Conservation (phyloP, 106 monocot species). For the Ottelia alismoides region DNA sequence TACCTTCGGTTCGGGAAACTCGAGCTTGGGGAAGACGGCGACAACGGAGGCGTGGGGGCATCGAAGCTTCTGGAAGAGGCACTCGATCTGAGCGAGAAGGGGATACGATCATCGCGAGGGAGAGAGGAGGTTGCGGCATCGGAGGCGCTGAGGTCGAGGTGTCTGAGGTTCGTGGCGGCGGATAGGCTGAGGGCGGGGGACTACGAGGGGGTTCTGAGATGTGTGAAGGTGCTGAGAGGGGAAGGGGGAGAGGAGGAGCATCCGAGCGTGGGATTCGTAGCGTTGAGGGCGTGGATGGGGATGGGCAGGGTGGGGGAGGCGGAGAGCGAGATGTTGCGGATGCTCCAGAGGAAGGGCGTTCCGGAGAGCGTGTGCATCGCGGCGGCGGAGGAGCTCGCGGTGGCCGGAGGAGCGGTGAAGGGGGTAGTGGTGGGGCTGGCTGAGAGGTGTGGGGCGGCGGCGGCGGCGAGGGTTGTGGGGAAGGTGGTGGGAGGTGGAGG, state of each 20-base stretch:
- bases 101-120: conserved; percentile 12
- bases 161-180: conserved; percentile 77
- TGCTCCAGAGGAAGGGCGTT: conserved; percentile 37
- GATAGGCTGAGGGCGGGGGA: conserved; percentile 68
- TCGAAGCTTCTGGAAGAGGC: conserved; percentile 52
- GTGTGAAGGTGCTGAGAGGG: conserved; percentile 48
- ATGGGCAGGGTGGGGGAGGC: conserved; percentile 51
- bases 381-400: conserved; percentile 54
- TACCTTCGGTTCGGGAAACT: conserved; percentile 61
- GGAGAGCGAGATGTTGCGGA: conserved; percentile 56
- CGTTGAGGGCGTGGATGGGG: conserved; percentile 74
- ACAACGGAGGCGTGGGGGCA: conserved; percentile 7
- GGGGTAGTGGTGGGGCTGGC: conserved; percentile 43
- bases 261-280: conserved; percentile 55
- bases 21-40: conserved; percentile 12
- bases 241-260: conserved; percentile 32
- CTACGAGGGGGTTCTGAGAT: conserved; percentile 61
- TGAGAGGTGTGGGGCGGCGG: conserved; percentile 40
- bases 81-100: conserved; percentile 77
- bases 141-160: conserved; percentile 31
- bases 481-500: conserved; percentile 36
- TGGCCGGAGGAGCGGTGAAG: conserved; percentile 35
- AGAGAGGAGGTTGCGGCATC: conserved; percentile 16
- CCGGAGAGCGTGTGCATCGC: conserved; percentile 50
- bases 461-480: conserved; percentile 58